These are phyloP conservation scores for Phaeosphaeriaceae sp. DNA, from an alignment of 2,329 filamentous ascomycete genomes.

Conservation along the genomic window DNA sequence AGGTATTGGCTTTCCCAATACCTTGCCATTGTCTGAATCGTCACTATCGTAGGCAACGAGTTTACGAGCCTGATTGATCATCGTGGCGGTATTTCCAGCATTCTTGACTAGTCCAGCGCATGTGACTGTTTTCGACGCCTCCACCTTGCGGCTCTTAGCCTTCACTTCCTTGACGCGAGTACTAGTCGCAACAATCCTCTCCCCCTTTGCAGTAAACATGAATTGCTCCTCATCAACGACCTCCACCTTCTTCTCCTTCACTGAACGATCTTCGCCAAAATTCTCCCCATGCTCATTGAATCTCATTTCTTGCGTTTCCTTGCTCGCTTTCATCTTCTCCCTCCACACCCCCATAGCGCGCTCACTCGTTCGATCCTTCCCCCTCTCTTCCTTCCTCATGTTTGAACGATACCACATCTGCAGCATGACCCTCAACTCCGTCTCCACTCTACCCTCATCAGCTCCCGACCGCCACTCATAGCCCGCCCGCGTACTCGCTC, in stretches of 20 bases:
- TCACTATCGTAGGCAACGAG: too few relatives aligned
- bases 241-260: background rate
- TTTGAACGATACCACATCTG: slow-evolving; percentile 1
- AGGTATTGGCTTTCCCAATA: too few relatives aligned
- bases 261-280: background rate
- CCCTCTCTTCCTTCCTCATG: background rate
- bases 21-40: too few relatives aligned
- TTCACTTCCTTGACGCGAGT: background rate
- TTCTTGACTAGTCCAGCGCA: too few relatives aligned
- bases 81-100: too few relatives aligned
- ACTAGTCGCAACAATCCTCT: background rate
- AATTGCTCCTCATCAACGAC: background rate
- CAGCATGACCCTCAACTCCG: slow-evolving; percentile 1
- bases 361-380: background rate
- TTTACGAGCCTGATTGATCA: background rate
- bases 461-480: background rate
- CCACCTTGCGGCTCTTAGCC: background rate
- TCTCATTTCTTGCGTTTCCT: background rate
- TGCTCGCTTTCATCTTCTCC: background rate
- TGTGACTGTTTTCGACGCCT: background rate
- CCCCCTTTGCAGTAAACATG: background rate
- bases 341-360: background rate
- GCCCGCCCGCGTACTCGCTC: background rate
- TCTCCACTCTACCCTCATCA: background rate
- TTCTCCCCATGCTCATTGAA: background rate